phyloP scores from a whole-genome alignment of 164 flowering plant species.

The Echeveria elegans region DNA sequence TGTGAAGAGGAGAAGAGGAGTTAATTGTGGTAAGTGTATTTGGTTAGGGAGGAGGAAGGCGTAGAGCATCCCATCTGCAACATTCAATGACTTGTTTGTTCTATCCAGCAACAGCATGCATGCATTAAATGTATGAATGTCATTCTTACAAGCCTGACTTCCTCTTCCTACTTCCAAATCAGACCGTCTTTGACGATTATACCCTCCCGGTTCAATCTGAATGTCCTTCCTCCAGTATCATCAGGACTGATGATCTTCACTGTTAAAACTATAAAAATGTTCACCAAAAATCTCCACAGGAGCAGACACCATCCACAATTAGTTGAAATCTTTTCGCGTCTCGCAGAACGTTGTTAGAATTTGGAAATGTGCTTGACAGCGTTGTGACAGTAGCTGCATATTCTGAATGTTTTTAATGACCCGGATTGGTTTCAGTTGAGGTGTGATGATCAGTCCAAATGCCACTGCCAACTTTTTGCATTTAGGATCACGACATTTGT shows the following conservation, averaged over 20 bases:
- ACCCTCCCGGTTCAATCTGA: background rate
- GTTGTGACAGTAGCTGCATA: constrained; percentile 45
- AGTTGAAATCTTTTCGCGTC: constrained; percentile 45
- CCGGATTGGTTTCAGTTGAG: constrained; percentile 23
- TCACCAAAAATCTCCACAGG: constrained; percentile 51
- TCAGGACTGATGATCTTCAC: background rate
- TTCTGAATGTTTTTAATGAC: constrained; percentile 45
- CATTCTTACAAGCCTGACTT: background rate
- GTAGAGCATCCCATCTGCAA: too few species aligned
- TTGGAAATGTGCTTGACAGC: constrained; percentile 38
- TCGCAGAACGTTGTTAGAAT: constrained; percentile 30
- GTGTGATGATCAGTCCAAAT: constrained; percentile 33
- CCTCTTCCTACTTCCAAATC: background rate
- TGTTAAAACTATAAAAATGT: background rate
- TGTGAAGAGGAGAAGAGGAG: background rate
- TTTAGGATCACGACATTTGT: constrained; percentile 34
- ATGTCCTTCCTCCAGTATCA: background rate
- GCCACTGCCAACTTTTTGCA: constrained; percentile 43
- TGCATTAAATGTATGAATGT: background rate
- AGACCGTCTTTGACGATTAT: background rate
- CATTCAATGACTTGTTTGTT: background rate
- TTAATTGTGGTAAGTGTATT: background rate
- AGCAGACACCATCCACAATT: constrained; percentile 37
- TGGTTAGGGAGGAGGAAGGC: too few species aligned
- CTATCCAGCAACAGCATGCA: too few species aligned